These are phyloP conservation scores for Elsinoe arachidis DNA, from an alignment of 2,329 filamentous ascomycete genomes.

Conservation along the genomic window DNA sequence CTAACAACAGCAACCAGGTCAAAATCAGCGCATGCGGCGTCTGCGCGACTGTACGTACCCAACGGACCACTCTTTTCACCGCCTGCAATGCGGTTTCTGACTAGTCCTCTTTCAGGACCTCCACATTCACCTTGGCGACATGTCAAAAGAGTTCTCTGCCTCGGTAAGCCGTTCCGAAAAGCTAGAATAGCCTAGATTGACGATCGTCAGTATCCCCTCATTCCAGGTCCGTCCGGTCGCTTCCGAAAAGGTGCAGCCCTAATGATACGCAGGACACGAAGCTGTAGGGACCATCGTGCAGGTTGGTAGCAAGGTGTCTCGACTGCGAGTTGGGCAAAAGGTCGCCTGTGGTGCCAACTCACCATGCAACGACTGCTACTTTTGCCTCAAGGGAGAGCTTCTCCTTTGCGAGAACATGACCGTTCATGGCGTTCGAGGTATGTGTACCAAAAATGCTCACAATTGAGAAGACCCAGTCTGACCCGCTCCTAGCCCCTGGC, in stretches of 20 bases:
- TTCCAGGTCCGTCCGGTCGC: constrained; percentile 14
- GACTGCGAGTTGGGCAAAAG: constrained; percentile 53
- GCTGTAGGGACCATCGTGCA: constrained; percentile 57
- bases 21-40: constrained; percentile 16
- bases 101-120: constrained; percentile 24
- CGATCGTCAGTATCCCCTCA: constrained; percentile 17
- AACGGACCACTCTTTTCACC: constrained; percentile 1
- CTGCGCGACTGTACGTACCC: constrained; percentile 14
- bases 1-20: constrained; percentile 10
- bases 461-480: not conserved
- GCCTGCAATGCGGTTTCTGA: not conserved
- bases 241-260: not conserved
- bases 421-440: constrained; percentile 53
- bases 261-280: constrained; percentile 46
- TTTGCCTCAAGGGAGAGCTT: constrained; percentile 59
- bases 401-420: constrained; percentile 62
- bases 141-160: constrained; percentile 42
- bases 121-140: constrained; percentile 56
- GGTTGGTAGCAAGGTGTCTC: constrained; percentile 50
- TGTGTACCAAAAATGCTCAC: not conserved
- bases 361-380: constrained; percentile 64
- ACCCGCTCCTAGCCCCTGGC: constrained; percentile 46
- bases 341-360: constrained; percentile 56
- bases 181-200: constrained; percentile 11
- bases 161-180: constrained; percentile 13